Evolutionary conservation across 2,329 filamentous ascomycete species (phyloP).

Genomic region (Hyphodiscus sp.): DNA sequence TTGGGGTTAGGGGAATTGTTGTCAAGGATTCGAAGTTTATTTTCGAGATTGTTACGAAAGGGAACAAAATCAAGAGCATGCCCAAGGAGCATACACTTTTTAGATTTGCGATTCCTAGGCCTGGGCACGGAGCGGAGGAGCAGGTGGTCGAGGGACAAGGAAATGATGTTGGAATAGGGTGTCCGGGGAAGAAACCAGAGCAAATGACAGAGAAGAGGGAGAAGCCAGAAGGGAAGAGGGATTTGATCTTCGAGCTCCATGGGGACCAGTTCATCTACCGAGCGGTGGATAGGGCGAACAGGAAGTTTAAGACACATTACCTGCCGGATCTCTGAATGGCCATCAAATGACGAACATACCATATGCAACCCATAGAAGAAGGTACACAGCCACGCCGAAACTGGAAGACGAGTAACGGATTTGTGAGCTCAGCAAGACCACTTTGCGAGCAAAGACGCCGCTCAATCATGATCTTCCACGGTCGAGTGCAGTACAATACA

Average conservation of each 20-base stretch:
- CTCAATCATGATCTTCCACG: too few species aligned
- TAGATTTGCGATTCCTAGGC: constrained; percentile 58
- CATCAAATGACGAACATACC: too few species aligned
- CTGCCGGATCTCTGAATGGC: constrained; percentile 60
- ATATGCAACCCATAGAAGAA: too few species aligned
- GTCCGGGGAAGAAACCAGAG: constrained; percentile 16
- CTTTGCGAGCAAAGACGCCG: too few species aligned
- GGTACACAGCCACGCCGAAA: too few species aligned
- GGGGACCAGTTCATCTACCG: constrained; percentile 82
- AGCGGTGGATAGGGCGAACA: constrained; percentile 78
- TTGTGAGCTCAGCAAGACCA: too few species aligned
- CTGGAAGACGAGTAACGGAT: too few species aligned
- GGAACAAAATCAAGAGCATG: constrained; percentile 66
- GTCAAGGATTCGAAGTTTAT: constrained; percentile 81
- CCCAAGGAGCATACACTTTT: constrained; percentile 92
- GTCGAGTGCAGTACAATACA: too few species aligned
- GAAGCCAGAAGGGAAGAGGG: constrained; percentile 25
- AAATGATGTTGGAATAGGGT: constrained; percentile 3
- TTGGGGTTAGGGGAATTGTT: constrained; percentile 81
- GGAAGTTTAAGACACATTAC: constrained; percentile 85
- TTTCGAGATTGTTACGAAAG: constrained; percentile 74
- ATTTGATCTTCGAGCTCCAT: constrained; percentile 74
- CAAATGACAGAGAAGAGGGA: constrained; percentile 9
- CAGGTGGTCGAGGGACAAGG: constrained; percentile 15
- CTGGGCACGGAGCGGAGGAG: constrained; percentile 3